Percentiles rank a stretch among this genome's conserved stretches.
phyloP scores from a whole-genome alignment of 2,329 filamentous ascomycete species.

The Beauveria brongniartii region DNA sequence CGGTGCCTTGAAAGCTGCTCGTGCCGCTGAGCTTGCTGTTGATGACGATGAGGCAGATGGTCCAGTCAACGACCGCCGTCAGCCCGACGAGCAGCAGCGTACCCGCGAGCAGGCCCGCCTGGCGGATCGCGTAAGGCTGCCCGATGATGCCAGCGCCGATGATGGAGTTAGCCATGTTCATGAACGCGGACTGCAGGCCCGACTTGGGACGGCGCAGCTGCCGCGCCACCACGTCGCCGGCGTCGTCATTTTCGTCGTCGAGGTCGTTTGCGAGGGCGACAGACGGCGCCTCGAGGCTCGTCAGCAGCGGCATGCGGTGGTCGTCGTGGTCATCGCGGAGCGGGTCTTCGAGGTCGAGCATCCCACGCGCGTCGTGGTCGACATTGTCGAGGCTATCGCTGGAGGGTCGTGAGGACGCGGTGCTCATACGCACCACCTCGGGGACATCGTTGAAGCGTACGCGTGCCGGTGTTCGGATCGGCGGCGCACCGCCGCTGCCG shows the following conservation, averaged over 20 bases:
- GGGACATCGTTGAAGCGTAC: slow-evolving; percentile 63
- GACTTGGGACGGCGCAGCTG: slow-evolving; percentile 68
- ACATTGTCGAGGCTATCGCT: not conserved
- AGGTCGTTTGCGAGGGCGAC: slow-evolving; percentile 55
- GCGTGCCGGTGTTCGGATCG: slow-evolving; percentile 48
- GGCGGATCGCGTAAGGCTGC: slow-evolving; percentile 91
- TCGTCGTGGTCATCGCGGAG: slow-evolving; percentile 12
- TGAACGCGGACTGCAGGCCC: slow-evolving; percentile 79
- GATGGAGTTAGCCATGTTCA: slow-evolving; percentile 99
- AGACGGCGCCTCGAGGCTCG: slow-evolving; percentile 74
- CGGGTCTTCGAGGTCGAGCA: slow-evolving; percentile 32
- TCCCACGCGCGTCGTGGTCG: not conserved
- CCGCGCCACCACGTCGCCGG: slow-evolving; percentile 41
- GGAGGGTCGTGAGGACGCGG: slow-evolving; percentile 12
- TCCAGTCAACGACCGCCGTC: slow-evolving; percentile 90
- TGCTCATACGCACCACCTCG: slow-evolving; percentile 30
- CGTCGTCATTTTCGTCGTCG: slow-evolving; percentile 29
- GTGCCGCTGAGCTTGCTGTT: slow-evolving; percentile 95
- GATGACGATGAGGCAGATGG: slow-evolving; percentile 90
- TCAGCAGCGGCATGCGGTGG: slow-evolving; percentile 67
- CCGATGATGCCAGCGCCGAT: slow-evolving; percentile 72
- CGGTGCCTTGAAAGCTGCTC: slow-evolving; percentile 89
- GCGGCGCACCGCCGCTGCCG: not conserved
- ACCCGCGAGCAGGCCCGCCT: slow-evolving; percentile 80
- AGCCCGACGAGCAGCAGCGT: slow-evolving; percentile 68